Percentiles rank a stretch among this genome's conserved stretches.
phyloP scores from a whole-genome alignment of 2,329 filamentous ascomycete species.

The Aurifilum marmelostoma region DNA sequence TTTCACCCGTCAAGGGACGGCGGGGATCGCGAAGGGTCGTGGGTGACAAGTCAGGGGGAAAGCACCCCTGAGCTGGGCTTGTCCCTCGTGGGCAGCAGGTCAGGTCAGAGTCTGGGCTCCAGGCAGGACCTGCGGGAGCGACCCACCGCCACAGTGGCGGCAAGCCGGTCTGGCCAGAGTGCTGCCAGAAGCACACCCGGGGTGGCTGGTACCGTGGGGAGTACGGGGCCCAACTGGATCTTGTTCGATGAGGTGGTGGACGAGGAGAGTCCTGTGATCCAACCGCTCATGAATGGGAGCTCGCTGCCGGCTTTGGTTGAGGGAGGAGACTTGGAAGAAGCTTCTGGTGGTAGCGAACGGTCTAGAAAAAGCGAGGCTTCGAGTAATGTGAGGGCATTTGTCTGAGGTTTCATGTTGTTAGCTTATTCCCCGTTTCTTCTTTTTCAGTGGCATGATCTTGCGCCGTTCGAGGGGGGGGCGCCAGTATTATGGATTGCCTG shows the following conservation, averaged over 20 bases:
- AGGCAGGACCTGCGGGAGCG: not conserved
- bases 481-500: not conserved
- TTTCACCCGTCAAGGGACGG: constrained; percentile 37
- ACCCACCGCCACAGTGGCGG: not conserved
- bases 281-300: not conserved
- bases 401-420: not conserved
- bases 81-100: constrained; percentile 1
- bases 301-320: not conserved
- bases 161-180: constrained; percentile 8
- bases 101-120: not conserved
- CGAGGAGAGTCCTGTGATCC: constrained; percentile 3
- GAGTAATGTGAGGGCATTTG: constrained; percentile 10
- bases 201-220: not conserved
- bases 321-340: not conserved
- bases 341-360: not conserved
- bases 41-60: constrained; percentile 21
- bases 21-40: constrained; percentile 32
- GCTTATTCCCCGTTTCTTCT: not conserved
- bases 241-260: constrained; percentile 4
- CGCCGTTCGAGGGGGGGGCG: not conserved
- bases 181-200: not conserved
- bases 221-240: constrained; percentile 9
- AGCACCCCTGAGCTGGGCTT: not conserved
- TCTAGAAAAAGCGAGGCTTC: constrained; percentile 3
- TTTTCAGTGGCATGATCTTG: not conserved